Evolutionary conservation across 306 rosid species (phyloP).

Genomic region (Echinosophora koreensis): DNA sequence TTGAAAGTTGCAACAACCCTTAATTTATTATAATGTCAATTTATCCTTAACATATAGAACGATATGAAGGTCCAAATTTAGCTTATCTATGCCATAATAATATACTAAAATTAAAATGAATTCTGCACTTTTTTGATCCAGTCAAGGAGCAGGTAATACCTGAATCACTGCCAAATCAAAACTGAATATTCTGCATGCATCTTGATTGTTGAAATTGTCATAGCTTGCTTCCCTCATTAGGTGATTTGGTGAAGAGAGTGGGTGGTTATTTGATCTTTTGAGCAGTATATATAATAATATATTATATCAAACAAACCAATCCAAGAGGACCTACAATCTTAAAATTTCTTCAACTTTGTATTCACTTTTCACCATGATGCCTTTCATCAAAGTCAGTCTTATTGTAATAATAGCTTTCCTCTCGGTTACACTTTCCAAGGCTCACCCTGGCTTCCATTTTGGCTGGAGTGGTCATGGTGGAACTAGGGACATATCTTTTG

Average conservation of each 20-base stretch:
- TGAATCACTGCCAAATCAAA: conserved; percentile 34
- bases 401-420: conserved; percentile 39
- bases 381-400: conserved; percentile 45
- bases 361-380: conserved; percentile 63
- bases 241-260: conserved; percentile 62
- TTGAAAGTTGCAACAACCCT: neutral
- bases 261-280: conserved; percentile 45
- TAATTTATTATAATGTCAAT: neutral
- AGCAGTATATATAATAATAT: conserved; percentile 22
- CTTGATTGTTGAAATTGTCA: conserved; percentile 57
- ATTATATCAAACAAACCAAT: conserved; percentile 35
- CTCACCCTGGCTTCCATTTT: conserved; percentile 70
- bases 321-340: conserved; percentile 34
- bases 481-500: conserved; percentile 49
- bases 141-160: conserved; percentile 55
- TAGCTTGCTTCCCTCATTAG: conserved; percentile 44
- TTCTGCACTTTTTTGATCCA: conserved; percentile 27
- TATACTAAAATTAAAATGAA: neutral
- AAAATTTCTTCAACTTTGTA: neutral
- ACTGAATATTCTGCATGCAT: conserved; percentile 31
- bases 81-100: conserved; percentile 6
- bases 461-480: conserved; percentile 68
- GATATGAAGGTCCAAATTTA: neutral
- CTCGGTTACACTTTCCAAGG: conserved; percentile 45
- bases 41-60: neutral